A percentile compares a stretch with the other conserved stretches of the same genome.
Conservation (phyloP, 2,329 filamentous ascomycete genomes). For the Endothia cerciana region DNA sequence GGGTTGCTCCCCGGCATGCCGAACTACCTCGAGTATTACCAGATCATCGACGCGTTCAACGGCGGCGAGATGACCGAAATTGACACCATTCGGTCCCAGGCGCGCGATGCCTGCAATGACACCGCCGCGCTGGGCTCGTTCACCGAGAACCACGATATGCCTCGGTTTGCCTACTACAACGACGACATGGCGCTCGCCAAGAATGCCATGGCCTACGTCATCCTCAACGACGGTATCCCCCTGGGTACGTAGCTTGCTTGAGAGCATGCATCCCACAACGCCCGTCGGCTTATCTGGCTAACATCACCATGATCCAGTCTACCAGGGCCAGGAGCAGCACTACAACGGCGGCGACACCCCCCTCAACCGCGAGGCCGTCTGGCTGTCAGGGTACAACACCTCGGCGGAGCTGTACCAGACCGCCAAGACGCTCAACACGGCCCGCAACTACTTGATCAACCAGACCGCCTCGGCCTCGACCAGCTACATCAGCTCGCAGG, state of each 20-base stretch:
- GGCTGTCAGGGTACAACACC: constrained; percentile 51
- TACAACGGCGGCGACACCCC: constrained; percentile 49
- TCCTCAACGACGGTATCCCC: constrained; percentile 61
- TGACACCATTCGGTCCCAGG: constrained; percentile 43
- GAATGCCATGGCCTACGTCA: constrained; percentile 64
- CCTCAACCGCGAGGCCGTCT: constrained; percentile 53
- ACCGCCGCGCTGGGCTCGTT: constrained; percentile 54
- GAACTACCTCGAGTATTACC: constrained; percentile 58
- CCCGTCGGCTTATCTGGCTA: not conserved
- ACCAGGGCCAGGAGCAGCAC: constrained; percentile 62
- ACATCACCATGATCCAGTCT: constrained; percentile 50
- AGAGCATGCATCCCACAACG: not conserved
- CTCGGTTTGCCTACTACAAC: constrained; percentile 56
- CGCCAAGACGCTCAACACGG: constrained; percentile 52
- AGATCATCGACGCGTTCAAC: constrained; percentile 43
- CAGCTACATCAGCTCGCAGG: constrained; percentile 45
- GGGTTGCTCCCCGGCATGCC: constrained; percentile 53
- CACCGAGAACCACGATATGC: constrained; percentile 63
- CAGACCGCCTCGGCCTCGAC: constrained; percentile 45
- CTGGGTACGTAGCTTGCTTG: constrained; percentile 31
- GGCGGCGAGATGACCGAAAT: constrained; percentile 44
- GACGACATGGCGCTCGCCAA: constrained; percentile 59
- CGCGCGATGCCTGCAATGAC: constrained; percentile 46
- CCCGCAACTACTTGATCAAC: constrained; percentile 50
- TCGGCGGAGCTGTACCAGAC: constrained; percentile 47